These are phyloP conservation scores for Leucocoprinus leucothites DNA, from an alignment of 768 basidiomycete species.

Conservation along the genomic window DNA sequence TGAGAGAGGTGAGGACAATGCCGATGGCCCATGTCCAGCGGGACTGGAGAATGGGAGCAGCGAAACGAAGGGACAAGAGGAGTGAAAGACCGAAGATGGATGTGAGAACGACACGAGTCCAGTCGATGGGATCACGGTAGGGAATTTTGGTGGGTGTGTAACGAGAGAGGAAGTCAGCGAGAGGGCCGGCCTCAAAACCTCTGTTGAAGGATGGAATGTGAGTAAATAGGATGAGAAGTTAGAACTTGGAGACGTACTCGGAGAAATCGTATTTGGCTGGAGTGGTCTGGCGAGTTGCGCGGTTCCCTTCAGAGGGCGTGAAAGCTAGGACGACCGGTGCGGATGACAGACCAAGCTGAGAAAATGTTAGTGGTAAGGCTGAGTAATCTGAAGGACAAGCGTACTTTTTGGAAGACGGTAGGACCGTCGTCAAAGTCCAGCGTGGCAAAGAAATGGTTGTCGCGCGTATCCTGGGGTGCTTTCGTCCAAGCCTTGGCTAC, in stretches of 20 bases:
- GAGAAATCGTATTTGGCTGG: constrained; percentile 78
- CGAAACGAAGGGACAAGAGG: constrained; percentile 52
- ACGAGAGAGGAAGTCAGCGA: constrained; percentile 71
- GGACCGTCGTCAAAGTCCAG: constrained; percentile 83
- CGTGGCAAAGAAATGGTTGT: constrained; percentile 89
- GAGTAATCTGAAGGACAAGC: constrained; percentile 4
- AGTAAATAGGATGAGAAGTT: background rate
- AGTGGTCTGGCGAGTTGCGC: constrained; percentile 43
- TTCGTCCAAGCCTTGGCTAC: constrained; percentile 84
- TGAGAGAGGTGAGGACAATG: constrained; percentile 58
- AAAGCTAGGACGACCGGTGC: constrained; percentile 85
- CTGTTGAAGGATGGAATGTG: constrained; percentile 36
- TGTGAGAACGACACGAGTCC: constrained; percentile 51
- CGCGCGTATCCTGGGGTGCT: constrained; percentile 54
- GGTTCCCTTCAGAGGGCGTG: constrained; percentile 69
- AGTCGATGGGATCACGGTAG: constrained; percentile 77
- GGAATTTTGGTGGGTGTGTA: constrained; percentile 81
- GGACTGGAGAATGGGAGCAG: constrained; percentile 61
- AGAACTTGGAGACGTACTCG: constrained; percentile 41
- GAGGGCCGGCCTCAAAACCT: constrained; percentile 75
- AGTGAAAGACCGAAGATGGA: constrained; percentile 43
- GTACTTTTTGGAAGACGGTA: constrained; percentile 77
- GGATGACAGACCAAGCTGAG: constrained; percentile 81
- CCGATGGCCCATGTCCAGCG: constrained; percentile 76
- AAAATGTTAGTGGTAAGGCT: too few species aligned